These are phyloP conservation scores for Monosporascus ibericus DNA, from an alignment of 2,329 filamentous ascomycete species.

Conservation along the genomic window DNA sequence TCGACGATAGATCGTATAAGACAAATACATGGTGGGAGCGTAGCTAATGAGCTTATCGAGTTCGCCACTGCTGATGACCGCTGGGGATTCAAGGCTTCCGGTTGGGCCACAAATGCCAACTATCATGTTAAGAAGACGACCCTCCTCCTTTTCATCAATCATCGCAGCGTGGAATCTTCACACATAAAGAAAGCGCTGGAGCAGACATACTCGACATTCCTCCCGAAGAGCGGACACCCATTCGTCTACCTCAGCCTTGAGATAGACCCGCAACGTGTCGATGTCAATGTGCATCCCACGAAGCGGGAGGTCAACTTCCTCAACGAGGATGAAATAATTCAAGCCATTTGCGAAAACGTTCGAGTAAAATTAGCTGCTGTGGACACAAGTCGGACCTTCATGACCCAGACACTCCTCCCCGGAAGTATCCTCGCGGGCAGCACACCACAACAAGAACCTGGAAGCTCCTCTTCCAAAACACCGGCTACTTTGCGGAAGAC, in stretches of 20 bases:
- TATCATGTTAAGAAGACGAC: constrained; percentile 88
- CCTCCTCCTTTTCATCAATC: constrained; percentile 91
- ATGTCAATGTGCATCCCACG: constrained; percentile 96
- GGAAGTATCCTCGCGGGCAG: constrained; percentile 41
- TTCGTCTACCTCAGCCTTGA: constrained; percentile 90
- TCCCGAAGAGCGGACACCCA: constrained; percentile 90
- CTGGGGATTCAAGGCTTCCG: constrained; percentile 78
- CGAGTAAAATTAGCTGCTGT: constrained; percentile 74
- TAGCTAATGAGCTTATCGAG: constrained; percentile 83
- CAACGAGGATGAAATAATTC: constrained; percentile 94
- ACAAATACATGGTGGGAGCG: constrained; percentile 75
- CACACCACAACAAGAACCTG: constrained; percentile 19
- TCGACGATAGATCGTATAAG: constrained; percentile 77
- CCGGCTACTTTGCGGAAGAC: constrained; percentile 32
- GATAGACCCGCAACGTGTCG: constrained; percentile 85
- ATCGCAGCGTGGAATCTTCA: constrained; percentile 85
- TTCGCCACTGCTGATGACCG: constrained; percentile 66
- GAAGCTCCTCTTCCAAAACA: constrained; percentile 25
- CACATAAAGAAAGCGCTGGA: constrained; percentile 86
- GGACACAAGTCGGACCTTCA: constrained; percentile 88
- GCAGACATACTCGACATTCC: constrained; percentile 77
- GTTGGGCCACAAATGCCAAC: constrained; percentile 86
- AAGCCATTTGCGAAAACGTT: constrained; percentile 76
- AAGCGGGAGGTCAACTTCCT: constrained; percentile 96
- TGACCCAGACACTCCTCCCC: constrained; percentile 85